phyloP scores from a whole-genome alignment of 164 flowering plant species.

The Liriodendron chinense region DNA sequence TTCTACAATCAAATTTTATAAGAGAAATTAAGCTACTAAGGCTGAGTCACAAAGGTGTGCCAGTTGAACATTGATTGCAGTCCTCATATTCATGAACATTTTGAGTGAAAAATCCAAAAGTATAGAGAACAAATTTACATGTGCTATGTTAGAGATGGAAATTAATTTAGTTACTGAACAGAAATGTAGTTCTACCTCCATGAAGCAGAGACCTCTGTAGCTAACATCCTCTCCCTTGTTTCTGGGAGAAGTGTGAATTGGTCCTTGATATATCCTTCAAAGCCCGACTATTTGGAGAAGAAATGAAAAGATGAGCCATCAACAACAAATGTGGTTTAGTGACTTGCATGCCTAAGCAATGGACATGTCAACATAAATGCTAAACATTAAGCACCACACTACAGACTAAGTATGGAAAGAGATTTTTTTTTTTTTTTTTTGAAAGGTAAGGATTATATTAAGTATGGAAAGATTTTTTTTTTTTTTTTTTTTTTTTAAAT shows the following conservation, averaged over 20 bases:
- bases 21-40: no score
- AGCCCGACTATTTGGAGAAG: slow-evolving; percentile 70
- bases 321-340: no score
- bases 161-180: not conserved
- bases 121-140: not conserved
- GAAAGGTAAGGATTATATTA: no score
- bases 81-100: not conserved
- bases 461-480: no score
- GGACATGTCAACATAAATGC: no score
- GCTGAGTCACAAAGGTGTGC: no score
- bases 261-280: slow-evolving; percentile 91
- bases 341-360: no score
- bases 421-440: no score
- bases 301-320: not conserved
- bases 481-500: no score
- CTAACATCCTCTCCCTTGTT: slow-evolving; percentile 87
- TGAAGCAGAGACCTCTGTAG: slow-evolving; percentile 83
- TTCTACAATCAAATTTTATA: no score
- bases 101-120: not conserved
- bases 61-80: not conserved
- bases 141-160: not conserved
- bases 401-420: no score
- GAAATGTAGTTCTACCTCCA: slow-evolving; percentile 61
- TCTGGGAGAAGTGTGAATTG: slow-evolving; percentile 82
- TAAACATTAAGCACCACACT: no score